These are phyloP conservation scores for Pichia sp. DNA, from an alignment of 1,139 yeast species.

Conservation along the genomic window DNA sequence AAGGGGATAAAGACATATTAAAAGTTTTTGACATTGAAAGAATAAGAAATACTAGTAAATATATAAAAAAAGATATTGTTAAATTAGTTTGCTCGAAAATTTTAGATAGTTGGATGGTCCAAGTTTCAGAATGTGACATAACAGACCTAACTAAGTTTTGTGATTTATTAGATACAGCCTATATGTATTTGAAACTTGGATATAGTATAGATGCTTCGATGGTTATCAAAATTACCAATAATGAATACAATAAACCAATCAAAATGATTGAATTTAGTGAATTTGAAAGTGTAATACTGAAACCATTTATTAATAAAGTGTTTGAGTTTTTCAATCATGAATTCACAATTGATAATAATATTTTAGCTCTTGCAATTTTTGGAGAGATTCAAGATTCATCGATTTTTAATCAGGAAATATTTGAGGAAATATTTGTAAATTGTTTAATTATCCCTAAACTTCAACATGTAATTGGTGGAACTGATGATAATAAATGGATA, in stretches of 20 bases:
- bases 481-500: slow-evolving; percentile 35
- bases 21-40: background rate
- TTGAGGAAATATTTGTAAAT: slow-evolving; percentile 1
- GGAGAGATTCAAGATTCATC: slow-evolving; percentile 31
- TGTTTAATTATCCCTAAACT: slow-evolving; percentile 31
- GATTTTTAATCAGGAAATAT: background rate
- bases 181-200: background rate
- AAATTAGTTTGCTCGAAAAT: background rate
- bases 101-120: background rate
- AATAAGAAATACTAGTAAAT: background rate
- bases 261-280: slow-evolving; percentile 18
- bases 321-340: slow-evolving; percentile 25
- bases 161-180: slow-evolving; percentile 4
- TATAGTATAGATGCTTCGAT: background rate
- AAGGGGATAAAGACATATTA: background rate
- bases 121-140: background rate
- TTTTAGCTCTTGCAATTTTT: slow-evolving; percentile 29
- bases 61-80: background rate
- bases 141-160: slow-evolving; percentile 14
- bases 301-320: slow-evolving; percentile 23
- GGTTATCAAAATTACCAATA: background rate
- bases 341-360: slow-evolving; percentile 32
- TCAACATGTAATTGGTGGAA: slow-evolving; percentile 22
- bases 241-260: background rate
- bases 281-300: slow-evolving; percentile 33